phyloP scores from a whole-genome alignment of 805 yeast species.

The Yarrowia divulgata region DNA sequence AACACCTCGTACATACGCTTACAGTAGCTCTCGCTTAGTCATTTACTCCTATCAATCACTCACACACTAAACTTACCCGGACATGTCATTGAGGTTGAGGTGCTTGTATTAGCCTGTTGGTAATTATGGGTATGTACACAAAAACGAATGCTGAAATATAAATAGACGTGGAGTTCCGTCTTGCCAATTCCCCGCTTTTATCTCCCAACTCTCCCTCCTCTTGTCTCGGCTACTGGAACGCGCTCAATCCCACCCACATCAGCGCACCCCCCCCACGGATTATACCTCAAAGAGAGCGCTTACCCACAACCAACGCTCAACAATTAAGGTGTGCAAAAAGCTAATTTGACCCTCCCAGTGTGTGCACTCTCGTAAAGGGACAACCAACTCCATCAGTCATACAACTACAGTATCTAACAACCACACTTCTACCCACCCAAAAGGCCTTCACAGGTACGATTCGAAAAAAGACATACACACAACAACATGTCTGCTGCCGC shows the following conservation, averaged over 20 bases:
- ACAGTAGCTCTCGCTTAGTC: not conserved
- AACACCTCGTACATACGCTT: not conserved
- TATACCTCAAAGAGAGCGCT: constrained; percentile 4
- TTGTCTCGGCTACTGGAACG: not conserved
- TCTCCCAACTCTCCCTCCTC: not conserved
- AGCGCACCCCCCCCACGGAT: constrained; percentile 7
- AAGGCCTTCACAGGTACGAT: not conserved
- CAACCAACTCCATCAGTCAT: not conserved
- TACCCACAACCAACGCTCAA: constrained; percentile 30
- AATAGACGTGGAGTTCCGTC: not conserved
- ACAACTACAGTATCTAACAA: not conserved
- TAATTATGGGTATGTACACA: not conserved
- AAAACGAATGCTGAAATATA: not conserved
- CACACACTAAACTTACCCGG: constrained; percentile 27
- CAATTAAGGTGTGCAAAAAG: constrained; percentile 21
- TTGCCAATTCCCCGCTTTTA: not conserved
- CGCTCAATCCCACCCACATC: not conserved
- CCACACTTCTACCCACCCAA: not conserved
- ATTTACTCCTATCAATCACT: not conserved
- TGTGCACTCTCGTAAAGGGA: too few relatives aligned
- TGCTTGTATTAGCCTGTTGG: not conserved
- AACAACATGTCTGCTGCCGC: constrained; percentile 40
- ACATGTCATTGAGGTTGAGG: constrained; percentile 14
- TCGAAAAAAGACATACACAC: not conserved
- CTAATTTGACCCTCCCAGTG: constrained; percentile 21